phyloP scores from a whole-genome alignment of 1,139 yeast genomes.

The Pichia kudriavzevii region DNA sequence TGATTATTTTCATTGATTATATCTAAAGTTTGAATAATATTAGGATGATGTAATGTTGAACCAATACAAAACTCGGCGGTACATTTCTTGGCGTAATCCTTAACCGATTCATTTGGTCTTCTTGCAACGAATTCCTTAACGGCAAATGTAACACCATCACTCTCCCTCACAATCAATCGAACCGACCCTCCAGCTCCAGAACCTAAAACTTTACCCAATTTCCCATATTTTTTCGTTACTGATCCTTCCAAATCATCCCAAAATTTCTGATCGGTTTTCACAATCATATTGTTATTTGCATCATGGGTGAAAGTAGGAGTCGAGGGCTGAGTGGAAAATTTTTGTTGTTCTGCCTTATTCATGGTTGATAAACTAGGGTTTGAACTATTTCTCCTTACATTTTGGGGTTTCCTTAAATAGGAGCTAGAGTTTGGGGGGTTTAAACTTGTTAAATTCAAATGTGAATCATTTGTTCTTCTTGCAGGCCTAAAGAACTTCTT shows the following conservation, averaged over 20 bases:
- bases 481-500: conserved; percentile 31
- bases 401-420: conserved; percentile 1
- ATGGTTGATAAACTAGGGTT: no score
- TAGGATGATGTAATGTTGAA: conserved; percentile 81
- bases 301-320: conserved; percentile 32
- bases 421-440: conserved; percentile 1
- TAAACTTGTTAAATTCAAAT: not conserved
- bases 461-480: conserved; percentile 19
- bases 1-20: conserved; percentile 85
- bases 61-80: conserved; percentile 97
- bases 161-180: conserved; percentile 57
- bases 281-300: conserved; percentile 31
- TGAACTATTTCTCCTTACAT: no score
- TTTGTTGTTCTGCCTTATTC: no score
- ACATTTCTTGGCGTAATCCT: conserved; percentile 89
- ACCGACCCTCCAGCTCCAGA: conserved; percentile 98
- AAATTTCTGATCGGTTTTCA: conserved; percentile 29
- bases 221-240: conserved; percentile 69
- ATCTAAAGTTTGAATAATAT: conserved; percentile 85
- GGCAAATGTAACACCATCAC: conserved; percentile 73
- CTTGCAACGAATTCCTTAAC: conserved; percentile 86
- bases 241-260: conserved; percentile 38
- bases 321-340: conserved; percentile 12
- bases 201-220: conserved; percentile 80
- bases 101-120: conserved; percentile 64